Base-by-base conservation (phyloP, 1,284 basidiomycete species). In the Exobasidium cylindrosporum region DNA sequence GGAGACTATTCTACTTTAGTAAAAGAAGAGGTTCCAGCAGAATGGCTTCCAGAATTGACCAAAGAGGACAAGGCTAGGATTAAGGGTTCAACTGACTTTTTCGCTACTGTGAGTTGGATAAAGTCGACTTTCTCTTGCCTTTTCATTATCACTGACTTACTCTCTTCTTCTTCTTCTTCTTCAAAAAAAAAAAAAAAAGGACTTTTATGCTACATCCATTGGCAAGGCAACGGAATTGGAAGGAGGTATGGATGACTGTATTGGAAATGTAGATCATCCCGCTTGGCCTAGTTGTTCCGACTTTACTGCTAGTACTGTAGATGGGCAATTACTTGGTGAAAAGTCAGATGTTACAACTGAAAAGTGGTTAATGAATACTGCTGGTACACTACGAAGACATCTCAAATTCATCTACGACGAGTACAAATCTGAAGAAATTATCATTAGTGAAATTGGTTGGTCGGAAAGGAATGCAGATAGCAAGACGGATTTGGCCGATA, bases 361-460 rank as follows among this genome's bases (percentile, higher is more conserved):
- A 26, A 32, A 32, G 23, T 68, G 69, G 69, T 58, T 71, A 17
- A 65, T 62, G 52, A 71, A 67, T 50, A 52, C 69, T 11, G 69
- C 62, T 0, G 64, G 58, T 2, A 54, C 45, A 28, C 21, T 70
- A 28, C 62, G 69, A 11, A 29, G 49, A 21, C 64, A 61, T 60
- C 32, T 65, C 43, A 58, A 57, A 31, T 40, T 57, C 32, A 45
- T 71, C 28, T 30, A 45, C 11, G 47, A 67, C 35, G 28, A 14
- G 35, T 70, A 54, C 47, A 30, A 30, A 43, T 29, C 32, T 13
- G 52, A 61, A n/a, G 40, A 32, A 4, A 62, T 67, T 50, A 64
- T 64, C 55, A 24, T 71, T 7, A 65, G 56, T 14, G 69, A 71
- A 58, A 59, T 71, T 52, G 69, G 68, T 32, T 70, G 62, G 28